Percentiles rank a stretch among this genome's conserved stretches.
Conservation (phyloP, 148 eudicot species). For the Pharnaceum exiguum region DNA sequence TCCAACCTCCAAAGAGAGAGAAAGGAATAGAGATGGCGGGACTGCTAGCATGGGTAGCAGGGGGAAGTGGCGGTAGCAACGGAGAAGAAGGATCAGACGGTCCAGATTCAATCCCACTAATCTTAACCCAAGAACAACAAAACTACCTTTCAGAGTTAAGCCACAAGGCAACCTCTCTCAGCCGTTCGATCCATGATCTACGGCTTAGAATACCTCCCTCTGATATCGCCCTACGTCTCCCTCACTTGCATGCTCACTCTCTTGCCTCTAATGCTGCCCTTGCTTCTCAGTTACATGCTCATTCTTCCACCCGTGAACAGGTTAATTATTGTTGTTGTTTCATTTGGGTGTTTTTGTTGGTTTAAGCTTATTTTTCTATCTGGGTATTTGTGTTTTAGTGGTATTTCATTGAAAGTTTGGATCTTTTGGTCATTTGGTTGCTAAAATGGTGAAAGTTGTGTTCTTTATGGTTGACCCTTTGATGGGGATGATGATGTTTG, state of each 20-base stretch:
- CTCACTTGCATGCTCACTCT: constrained; percentile 91
- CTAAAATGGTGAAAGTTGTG: neutral
- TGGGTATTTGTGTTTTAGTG: neutral
- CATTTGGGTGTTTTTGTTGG: neutral
- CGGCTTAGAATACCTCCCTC: constrained; percentile 80
- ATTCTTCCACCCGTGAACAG: constrained; percentile 79
- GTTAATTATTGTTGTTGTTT: constrained; percentile 16
- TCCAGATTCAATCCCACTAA: constrained; percentile 52
- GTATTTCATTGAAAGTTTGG: neutral
- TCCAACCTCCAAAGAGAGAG: neutral
- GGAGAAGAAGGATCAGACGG: constrained; percentile 41
- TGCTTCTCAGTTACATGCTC: constrained; percentile 78
- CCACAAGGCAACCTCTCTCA: constrained; percentile 42
- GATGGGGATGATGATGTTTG: neutral
- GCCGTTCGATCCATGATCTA: constrained; percentile 81
- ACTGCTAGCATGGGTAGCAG: constrained; percentile 88
- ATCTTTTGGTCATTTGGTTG: neutral
- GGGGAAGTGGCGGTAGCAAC: constrained; percentile 38
- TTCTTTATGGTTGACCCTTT: neutral
- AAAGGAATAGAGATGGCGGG: constrained; percentile 58
- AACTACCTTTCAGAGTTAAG: constrained; percentile 44
- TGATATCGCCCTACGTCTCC: constrained; percentile 78
- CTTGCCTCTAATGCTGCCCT: constrained; percentile 89
- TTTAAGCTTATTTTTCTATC: neutral
- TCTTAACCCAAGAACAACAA: constrained; percentile 73